Evolutionary conservation across 1,284 basidiomycete genomes (phyloP), one percentile per base, ranked within the genome.

Genomic region (Microbotryum violaceum): DNA sequence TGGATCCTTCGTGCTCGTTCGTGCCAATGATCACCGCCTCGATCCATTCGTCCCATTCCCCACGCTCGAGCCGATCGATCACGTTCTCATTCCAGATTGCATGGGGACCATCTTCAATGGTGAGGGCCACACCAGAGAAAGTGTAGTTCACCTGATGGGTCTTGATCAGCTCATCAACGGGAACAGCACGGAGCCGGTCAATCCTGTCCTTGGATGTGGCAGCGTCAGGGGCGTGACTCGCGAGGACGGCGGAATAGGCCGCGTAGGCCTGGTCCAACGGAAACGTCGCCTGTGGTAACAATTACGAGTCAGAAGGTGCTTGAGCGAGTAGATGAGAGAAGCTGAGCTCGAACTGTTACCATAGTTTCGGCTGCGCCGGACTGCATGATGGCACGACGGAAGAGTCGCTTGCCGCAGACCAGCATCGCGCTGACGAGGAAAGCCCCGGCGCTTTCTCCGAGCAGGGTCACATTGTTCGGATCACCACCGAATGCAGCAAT

Each of bases 371-470:
- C 59, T 0, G 67, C 67, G 4, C 64, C 64, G 27, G 55, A 58
- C 60, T 64, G 62, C 25, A 65, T 55, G 45, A 68, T 66, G 0
- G 64, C 67, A 7, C 55, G 48, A n/a, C 50, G 42, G 54, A 68
- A 68, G 3, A 68, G 57, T 29, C 16, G 21, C 45, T 59, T 62
- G 18, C 67, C 62, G 20, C 42, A 45, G 12, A 64, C 62, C 47
- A 68, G 58, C 27, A 68, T 48, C 37, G 58, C 52, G 6, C 62
- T 56, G 58, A 68, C 50, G 29, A 68, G 27, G 58, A 66, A 66
- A 3, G 62, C 67, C 31, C 67, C 67, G 6, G 67, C 67, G 3
- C 49, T 54, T 33, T 68, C n/a, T 2, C 67, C 67, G 9, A 68
- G 64, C 2, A 48, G 57, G 3, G 67, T 68, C 2, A 68, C 67